These are phyloP conservation scores for Sclerotinia minor DNA, from an alignment of 2,329 filamentous ascomycete genomes.

Conservation along the genomic window DNA sequence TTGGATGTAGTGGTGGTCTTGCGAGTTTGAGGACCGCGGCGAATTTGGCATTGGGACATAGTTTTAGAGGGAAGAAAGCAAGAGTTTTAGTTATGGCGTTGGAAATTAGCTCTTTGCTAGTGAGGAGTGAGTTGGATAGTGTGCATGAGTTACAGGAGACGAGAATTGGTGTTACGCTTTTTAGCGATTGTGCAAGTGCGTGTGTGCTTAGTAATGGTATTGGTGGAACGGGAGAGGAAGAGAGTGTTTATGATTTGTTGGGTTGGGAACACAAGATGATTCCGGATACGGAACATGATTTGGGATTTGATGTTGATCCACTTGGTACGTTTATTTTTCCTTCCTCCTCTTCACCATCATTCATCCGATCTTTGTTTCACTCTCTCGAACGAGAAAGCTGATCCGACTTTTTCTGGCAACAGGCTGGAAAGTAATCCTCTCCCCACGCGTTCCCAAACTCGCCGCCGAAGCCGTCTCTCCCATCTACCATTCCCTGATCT, in stretches of 20 bases:
- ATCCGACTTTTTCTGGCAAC: neutral
- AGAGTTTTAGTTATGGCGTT: slow-evolving; percentile 65
- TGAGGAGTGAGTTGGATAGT: slow-evolving; percentile 65
- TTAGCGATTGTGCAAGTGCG: slow-evolving; percentile 70
- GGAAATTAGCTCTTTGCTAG: slow-evolving; percentile 61
- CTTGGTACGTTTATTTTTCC: slow-evolving; percentile 47
- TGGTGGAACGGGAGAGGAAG: slow-evolving; percentile 43
- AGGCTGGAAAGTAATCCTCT: slow-evolving; percentile 68
- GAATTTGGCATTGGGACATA: slow-evolving; percentile 64
- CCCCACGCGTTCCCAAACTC: slow-evolving; percentile 60
- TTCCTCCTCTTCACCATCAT: neutral
- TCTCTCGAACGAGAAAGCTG: neutral
- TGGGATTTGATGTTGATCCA: slow-evolving; percentile 66
- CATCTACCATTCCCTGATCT: slow-evolving; percentile 56
- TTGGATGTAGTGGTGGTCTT: slow-evolving; percentile 66
- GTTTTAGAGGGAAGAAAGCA: slow-evolving; percentile 58
- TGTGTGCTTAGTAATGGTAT: slow-evolving; percentile 64
- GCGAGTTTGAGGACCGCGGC: slow-evolving; percentile 63
- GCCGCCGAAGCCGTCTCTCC: slow-evolving; percentile 53
- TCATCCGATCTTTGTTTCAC: neutral
- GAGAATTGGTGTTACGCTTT: slow-evolving; percentile 64
- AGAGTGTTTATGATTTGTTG: slow-evolving; percentile 57
- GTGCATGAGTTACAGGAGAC: slow-evolving; percentile 59
- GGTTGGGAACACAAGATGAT: slow-evolving; percentile 66
- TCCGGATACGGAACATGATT: slow-evolving; percentile 60